Evolutionary conservation across 805 yeast genomes (phyloP).

Genomic region (Pichia nanzhaoensis): DNA sequence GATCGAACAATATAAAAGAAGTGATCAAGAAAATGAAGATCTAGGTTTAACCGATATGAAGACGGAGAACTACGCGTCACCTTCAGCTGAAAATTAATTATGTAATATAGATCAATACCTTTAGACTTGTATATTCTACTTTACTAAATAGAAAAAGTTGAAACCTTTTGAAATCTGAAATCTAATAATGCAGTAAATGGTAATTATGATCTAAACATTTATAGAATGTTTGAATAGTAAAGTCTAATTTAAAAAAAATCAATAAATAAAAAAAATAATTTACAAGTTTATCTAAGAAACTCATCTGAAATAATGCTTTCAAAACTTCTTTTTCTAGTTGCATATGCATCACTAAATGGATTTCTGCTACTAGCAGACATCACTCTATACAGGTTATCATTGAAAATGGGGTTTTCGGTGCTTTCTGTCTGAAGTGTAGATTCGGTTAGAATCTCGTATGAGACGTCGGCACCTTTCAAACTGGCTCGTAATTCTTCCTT

Average conservation of each 20-base stretch:
- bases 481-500: constrained; percentile 2
- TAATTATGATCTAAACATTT: not conserved
- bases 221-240: not conserved
- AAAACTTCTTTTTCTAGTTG: not conserved
- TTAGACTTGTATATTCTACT: no score
- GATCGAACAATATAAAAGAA: constrained; percentile 85
- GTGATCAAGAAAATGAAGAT: constrained; percentile 83
- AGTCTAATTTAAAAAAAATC: no score
- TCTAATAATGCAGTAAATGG: not conserved
- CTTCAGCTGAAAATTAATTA: no score
- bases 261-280: no score
- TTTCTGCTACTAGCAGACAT: constrained; percentile 25
- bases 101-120: no score
- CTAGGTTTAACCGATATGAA: constrained; percentile 65
- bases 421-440: not conserved
- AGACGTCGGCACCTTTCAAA: constrained; percentile 9
- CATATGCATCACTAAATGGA: constrained; percentile 23
- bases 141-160: no score
- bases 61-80: constrained; percentile 10
- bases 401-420: constrained; percentile 3
- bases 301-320: not conserved
- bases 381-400: constrained; percentile 17
- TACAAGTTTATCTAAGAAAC: no score
- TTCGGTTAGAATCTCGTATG: constrained; percentile 6
- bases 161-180: no score